Evolutionary conservation across 225 moss, liverwort and hornwort genomes (phyloP), one percentile per base, ranked within the genome.

Genomic region (Antitrichia curtipendula): DNA sequence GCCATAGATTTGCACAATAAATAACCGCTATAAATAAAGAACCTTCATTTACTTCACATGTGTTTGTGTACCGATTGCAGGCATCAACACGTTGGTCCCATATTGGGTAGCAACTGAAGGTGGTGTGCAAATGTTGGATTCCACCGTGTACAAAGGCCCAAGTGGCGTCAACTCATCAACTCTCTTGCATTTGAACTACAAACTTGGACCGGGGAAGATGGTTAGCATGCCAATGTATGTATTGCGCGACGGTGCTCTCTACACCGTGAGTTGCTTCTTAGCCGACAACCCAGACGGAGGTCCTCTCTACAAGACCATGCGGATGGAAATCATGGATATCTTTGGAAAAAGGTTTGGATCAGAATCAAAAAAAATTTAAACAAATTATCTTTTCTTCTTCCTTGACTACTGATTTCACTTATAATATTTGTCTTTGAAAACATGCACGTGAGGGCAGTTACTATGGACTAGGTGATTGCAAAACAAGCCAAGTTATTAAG

Each of bases 251-350:
- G 96, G 95, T 6, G 97, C 93, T 6, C 86, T 94, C 28, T 98
- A 98, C 81, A 90, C 93, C 7, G 85, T 98, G 27, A 86, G 88
- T 17, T 93, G 96, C 40, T 91, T 84, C 59, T 61, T 96, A 6
- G 97, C 95, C 6, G 97, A 98, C 87, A 98, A 98, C 54, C 97
- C 97, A 3, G 97, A 98, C 23, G 97, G 97, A 0, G 97, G 97
- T 9, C 97, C 97, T 2, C 71, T 95, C 1, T 90, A 57, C 64
- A 98, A 98, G 64, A 72, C 90, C 22, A 80, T 98, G 79, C 90
- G 89, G 5, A 80, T 90, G 16, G 88, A 78, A 12, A 80, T 91
- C 40, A 58, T 89, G 25, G 94, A 96, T 38, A 92, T 98, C n/a
- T 94, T 93, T 40, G 93, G 95, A 34, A 90, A 91, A 82, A 81